Base-by-base conservation (phyloP, 2,329 filamentous ascomycete species). In the Trichoderma breve region DNA sequence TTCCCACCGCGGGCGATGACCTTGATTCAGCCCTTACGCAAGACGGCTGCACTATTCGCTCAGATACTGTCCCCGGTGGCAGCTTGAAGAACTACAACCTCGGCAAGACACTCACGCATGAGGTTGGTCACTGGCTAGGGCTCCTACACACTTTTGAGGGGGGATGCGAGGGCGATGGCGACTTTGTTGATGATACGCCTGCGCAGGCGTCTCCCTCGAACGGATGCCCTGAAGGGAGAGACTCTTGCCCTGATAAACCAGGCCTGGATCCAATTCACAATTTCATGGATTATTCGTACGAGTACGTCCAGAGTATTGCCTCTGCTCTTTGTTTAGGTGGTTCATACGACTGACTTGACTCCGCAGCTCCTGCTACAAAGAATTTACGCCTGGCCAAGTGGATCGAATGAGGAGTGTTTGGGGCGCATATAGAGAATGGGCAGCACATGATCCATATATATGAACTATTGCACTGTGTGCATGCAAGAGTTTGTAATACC, bases 41-140 rank as follows among this genome's bases (percentile, higher is more conserved):
- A 18, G 76, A 78, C 34, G 76, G 75, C 15, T 78, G 76, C 65
- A 73, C 70, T 26, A 68, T 78, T 14, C 62, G 68, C 28, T 58
- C 53, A 7, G 72, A 74, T 43, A 70, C 67, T 9, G 30, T 78
- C 39, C 74, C 73, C 4, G 74, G 76, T 18, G 73, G 73, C 30
- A 51, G 36, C 78, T 79, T 55, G 78, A 78, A 47, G 68, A 73
- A 84, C 73, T 79, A 75, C 51, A 74, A 79, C 75, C 70, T 72
- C 9, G 77, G 77, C 4, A 74, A 76, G 24, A 74, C 74, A 7
- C 73, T 74, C 2, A 72, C 73, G 12, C 83, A 84, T 75, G 83
- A 85, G 76, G 78, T 81, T 43, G 83, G 83, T 4, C 83, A 85
- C 76, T 85, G 83, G 83, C 77, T 85, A 66, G 82, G 83, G 62